Evolutionary conservation across 352 stramenopile species (phyloP), one percentile per base, ranked within the genome.

Genomic region (Blastocystis sp.): DNA sequence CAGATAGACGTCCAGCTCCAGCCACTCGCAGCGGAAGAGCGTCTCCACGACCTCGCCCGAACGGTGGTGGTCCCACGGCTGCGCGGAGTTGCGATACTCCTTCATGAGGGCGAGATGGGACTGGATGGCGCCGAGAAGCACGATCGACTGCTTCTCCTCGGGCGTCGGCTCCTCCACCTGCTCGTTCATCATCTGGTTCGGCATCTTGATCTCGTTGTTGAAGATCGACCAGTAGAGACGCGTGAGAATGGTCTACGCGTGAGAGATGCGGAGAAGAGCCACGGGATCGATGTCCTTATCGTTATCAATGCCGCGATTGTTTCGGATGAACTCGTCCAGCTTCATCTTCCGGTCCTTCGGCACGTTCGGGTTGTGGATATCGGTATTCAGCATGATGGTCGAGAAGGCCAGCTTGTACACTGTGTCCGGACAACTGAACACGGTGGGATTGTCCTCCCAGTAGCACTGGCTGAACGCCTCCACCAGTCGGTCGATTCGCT

Each of bases 311-410:
- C 94, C 95, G 53, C 93, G 93, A 87, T 98, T 98, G 76, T 98
- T 97, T 27, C 92, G 90, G 14, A 97, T 87, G 64, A 98, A 99
- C 14, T 91, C 92, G 46, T 96, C 90, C 42, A 95, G 92, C 32
- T 96, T 97, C 96, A 99, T 99, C 48, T 95, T 95, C 67, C 94
- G 95, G 49, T 93, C 94, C 21, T 51, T 84, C 44, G 84, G 64
- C 57, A 79, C 63, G 71, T 89, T 89, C 21, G 89, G 87, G 72
- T 92, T 97, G 88, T 99, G 96, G 81, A 98, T 87, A 85, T 99
- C 96, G n/a, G 95, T 99, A 89, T 99, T 98, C 29, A 98, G 90
- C 94, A 99, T 98, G 67, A 99, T 98, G 84, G 98, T 97, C 54
- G 95, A 96, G 90, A 98, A 99, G 9, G 94, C 93, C 48, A 96